Evolutionary conservation across 1,284 basidiomycete species (phyloP), one percentile per base, ranked within the genome.

Genomic region (Ganoderma sinense): DNA sequence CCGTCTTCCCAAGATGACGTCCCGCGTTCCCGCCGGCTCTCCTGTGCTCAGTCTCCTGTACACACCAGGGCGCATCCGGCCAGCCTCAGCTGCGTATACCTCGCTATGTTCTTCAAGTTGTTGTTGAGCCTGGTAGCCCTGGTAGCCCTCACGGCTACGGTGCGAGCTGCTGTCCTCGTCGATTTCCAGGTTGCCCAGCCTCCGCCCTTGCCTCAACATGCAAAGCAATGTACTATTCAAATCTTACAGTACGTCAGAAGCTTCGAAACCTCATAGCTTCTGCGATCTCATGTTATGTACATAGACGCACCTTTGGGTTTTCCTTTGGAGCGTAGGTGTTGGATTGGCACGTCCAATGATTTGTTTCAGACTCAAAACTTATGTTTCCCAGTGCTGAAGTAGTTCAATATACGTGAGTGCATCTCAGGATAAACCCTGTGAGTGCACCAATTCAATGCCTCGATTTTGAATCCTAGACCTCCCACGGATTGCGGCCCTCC

Each of bases 111-210:
- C 40, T 31, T 67, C 45, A 58, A 64, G 40, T 53, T 71, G 48
- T 65, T 69, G n/a, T 69, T 71, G 16, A 68, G 72, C 23, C 58
- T 78, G 23, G 58, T 72, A 29, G 43, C 68, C 31, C 69, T 75
- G 16, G 58, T 72, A 29, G 43, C 68, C 31, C 69, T 75, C 13
- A 68, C 63, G 33, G 66, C 74, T 8, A 74, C 74, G n/a, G 68
- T 60, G 31, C 74, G 69, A 31, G 83, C 85, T 20, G 79, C 83
- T 41, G 86, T 85, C 20, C 84, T 93, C 16, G 87, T 90, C 33
- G 85, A 93, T 78, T 94, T 94, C 77, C 92, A 93, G 78, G 91
- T 93, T 66, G 83, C 89, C 7, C 88, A 93, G 73, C 91, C 92
- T 10, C 90, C 89, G 20, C 86, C 88, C 5, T 81, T 93, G 29